Evolutionary conservation across 768 basidiomycete species (phyloP).

Genomic region (Auricularia sp.): DNA sequence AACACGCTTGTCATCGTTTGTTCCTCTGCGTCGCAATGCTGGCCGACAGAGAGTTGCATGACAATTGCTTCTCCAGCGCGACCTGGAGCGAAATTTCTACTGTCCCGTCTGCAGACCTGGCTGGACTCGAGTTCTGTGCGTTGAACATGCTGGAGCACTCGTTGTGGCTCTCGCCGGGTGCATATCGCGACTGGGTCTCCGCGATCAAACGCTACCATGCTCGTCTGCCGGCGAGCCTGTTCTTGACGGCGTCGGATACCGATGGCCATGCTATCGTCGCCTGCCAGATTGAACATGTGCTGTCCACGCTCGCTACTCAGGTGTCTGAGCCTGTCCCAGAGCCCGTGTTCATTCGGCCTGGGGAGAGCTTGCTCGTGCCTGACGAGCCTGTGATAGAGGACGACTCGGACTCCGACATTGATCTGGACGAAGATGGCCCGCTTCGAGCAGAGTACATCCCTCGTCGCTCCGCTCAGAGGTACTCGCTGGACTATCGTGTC

Average conservation of each 20-base stretch:
- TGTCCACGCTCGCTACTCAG: not conserved
- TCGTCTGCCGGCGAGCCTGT: not conserved
- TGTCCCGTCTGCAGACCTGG: not conserved
- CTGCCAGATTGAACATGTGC: not conserved
- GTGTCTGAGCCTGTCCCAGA: constrained; percentile 28
- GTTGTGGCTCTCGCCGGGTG: not conserved
- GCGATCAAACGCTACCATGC: not conserved
- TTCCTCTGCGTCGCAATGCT: not conserved
- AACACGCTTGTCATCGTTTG: not conserved
- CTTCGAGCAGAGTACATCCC: constrained; percentile 74
- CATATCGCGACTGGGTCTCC: not conserved
- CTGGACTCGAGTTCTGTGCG: not conserved
- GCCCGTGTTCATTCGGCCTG: constrained; percentile 64
- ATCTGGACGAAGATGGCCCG: constrained; percentile 76
- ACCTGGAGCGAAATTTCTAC: not conserved
- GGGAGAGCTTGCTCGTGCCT: constrained; percentile 39
- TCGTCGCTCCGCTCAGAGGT: constrained; percentile 27
- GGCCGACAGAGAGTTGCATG: not conserved
- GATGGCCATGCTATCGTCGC: not conserved
- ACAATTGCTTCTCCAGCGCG: constrained; percentile 1
- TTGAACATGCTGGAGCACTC: not conserved
- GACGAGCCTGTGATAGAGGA: constrained; percentile 40
- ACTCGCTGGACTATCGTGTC: too few species aligned
- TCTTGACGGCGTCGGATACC: not conserved
- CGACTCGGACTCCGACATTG: constrained; percentile 43